These are phyloP conservation scores for Combretum micranthum DNA, from an alignment of 345 rosid species.

Conservation along the genomic window DNA sequence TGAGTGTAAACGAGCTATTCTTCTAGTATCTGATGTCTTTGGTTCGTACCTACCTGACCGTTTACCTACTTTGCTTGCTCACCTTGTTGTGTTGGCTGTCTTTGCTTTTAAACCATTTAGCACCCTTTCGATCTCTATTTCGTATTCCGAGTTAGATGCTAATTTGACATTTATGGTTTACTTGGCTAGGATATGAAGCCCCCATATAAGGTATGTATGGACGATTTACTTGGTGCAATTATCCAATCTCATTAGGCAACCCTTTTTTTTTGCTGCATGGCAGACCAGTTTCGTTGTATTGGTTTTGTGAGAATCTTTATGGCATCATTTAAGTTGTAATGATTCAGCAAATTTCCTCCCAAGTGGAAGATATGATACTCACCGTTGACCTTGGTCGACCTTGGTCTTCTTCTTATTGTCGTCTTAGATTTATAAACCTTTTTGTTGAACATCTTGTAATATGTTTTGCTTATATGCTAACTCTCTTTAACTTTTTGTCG, in stretches of 20 bases:
- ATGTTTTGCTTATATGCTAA: no score
- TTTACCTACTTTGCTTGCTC: not conserved
- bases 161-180: slow-evolving; percentile 5
- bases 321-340: no score
- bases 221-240: not conserved
- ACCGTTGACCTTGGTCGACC: no score
- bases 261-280: not conserved
- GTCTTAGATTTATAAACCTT: no score
- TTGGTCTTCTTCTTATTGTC: no score
- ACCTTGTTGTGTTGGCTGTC: not conserved
- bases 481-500: no score
- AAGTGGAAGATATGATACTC: no score
- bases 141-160: not conserved
- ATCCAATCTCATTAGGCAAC: not conserved
- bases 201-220: slow-evolving; percentile 63
- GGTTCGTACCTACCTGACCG: slow-evolving; percentile 44
- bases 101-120: slow-evolving; percentile 1
- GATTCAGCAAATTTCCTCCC: no score
- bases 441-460: no score
- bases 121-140: no score
- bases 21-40: slow-evolving; percentile 35
- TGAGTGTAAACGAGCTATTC: slow-evolving; percentile 23
- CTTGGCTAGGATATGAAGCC: slow-evolving; percentile 81
- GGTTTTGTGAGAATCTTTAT: no score
- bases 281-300: not conserved